Evolutionary conservation across 106 monocot genomes (phyloP).

Genomic region (Iris macrosiphon): DNA sequence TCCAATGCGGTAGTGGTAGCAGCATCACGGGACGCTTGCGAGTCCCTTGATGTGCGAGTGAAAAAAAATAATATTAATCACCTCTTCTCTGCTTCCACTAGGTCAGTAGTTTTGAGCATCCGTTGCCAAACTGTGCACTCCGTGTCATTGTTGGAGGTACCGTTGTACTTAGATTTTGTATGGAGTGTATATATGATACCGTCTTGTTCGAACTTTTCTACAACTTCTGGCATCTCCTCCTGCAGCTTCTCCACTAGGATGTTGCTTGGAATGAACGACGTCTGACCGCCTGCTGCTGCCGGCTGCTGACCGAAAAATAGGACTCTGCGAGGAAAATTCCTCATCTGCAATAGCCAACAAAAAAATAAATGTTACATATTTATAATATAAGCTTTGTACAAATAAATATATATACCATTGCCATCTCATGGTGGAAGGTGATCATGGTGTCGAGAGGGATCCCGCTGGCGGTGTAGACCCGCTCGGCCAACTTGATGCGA

Average conservation of each 20-base stretch:
- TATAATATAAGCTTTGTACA: too few relatives aligned
- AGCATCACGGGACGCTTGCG: too few relatives aligned
- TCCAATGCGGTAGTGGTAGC: too few relatives aligned
- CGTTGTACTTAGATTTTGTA: neutral
- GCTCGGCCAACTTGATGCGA: conserved; percentile 6
- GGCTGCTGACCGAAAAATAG: conserved; percentile 5
- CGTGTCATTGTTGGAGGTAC: neutral
- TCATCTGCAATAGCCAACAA: too few relatives aligned
- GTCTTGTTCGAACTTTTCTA: neutral
- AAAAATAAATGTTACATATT: too few relatives aligned
- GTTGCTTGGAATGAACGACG: conserved; percentile 5
- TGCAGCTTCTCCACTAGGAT: conserved; percentile 5
- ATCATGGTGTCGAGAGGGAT: conserved; percentile 13
- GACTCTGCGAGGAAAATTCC: neutral
- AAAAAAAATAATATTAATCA: neutral
- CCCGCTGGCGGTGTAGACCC: conserved; percentile 20
- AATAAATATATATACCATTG: too few relatives aligned
- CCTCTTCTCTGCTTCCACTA: conserved; percentile 5
- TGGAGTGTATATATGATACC: conserved; percentile 1
- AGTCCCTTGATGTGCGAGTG: too few relatives aligned
- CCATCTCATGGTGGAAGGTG: conserved; percentile 39
- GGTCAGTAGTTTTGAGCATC: conserved; percentile 8
- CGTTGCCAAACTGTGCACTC: neutral
- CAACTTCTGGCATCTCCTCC: neutral
- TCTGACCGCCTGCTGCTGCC: conserved; percentile 1